Base-by-base conservation (phyloP, 176 grass and related monocot species). In the Tuctoria greenei region DNA sequence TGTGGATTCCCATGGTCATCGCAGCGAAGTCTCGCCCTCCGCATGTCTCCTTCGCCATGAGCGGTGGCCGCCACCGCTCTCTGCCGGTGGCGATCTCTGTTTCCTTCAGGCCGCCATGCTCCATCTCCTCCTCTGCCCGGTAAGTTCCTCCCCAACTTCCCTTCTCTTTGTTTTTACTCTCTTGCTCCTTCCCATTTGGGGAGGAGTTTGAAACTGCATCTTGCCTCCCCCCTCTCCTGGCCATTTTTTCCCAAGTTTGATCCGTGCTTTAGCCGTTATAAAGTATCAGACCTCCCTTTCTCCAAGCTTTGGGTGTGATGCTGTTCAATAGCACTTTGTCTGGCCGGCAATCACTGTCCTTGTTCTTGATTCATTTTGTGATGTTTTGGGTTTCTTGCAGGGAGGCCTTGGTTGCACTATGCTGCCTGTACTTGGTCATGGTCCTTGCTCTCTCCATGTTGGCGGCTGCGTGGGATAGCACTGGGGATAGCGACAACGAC, bases 1-100 rank as follows among this genome's bases (percentile, higher is more conserved):
- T 36, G 80, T 82, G 87, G 81, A 93, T 93, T 93, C 91, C 91
- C 66, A 90, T 85, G 81, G 81, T 64, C 52, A 35, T 77, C 64
- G 18, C 76, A 61, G 59, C 84, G 72, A 73, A 89, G 83, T 74
- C 81, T 90, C 56, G 46, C 36, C 71, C 63, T 46, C 73, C 62
- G 57, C 64, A 76, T 85, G 72, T 41, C 74, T 60, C 72, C 85
- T 60, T 68, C 86, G 11, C 54, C 81, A 84, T 88, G 86, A 75
- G 68, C 68, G 60, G 84, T 3, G 31, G 31, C 31, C 31, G 31
- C 31, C 31, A 31, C 31, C 31, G 31, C 31, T 31, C 31, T 31
- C 31, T 3, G 31, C 56, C 71, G 64, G 13, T 56, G 76, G 55
- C 57, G 39, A 15, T 73, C 47, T 66, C 56, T 66, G 28, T n/a